Base-by-base conservation (phyloP, 352 stramenopile genomes). In the Pythium utonaiense region DNA sequence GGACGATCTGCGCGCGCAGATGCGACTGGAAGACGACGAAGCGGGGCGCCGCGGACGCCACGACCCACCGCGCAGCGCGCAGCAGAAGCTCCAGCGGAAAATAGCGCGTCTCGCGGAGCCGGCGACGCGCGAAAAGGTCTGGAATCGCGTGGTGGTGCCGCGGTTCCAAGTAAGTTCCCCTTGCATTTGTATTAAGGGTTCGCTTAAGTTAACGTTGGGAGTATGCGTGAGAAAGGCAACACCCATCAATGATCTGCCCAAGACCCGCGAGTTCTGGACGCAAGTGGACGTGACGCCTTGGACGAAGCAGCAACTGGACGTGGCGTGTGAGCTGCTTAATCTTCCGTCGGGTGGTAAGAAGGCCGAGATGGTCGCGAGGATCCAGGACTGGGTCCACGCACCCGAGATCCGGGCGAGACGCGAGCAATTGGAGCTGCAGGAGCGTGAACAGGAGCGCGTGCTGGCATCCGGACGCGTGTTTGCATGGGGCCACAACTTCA, bases 311-410 rank as follows among this genome's bases (percentile, higher is more conserved):
- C 73, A 84, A 49, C 69, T 92, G 19, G 71, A 88, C 13, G 77
- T 70, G 10, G 80, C 78, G 1, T 88, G 78, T 21, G 64, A 63
- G 48, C 69, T 92, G 19, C 57, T 92, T 21, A 80, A 88, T 59
- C 66, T 92, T 34, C 67, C 68, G 6, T 49, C 41, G 8, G 49
- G 51, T 6, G 78, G 77, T 9, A 89, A 86, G 56, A 92, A 90
- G 48, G 51, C 70, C 5, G 78, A 88, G 55, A 53, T 92, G 17
- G 55, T 90, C 21, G 78, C 80, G 48, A 69, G 78, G 8, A 74
- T 92, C 21, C 78, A 90, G 60, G 83, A 89, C 60, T 92, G 83
- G 83, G 64, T 92, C 45, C 59, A 87, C 52, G 77, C 77, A 44
- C 76, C 83, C 3, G 73, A 77, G 59, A 75, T 87, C 54, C 22